A percentile compares a stretch with the other conserved stretches of the same genome.
phyloP scores from a whole-genome alignment of 208 protist species.

The Trypanosoma melophagium region DNA sequence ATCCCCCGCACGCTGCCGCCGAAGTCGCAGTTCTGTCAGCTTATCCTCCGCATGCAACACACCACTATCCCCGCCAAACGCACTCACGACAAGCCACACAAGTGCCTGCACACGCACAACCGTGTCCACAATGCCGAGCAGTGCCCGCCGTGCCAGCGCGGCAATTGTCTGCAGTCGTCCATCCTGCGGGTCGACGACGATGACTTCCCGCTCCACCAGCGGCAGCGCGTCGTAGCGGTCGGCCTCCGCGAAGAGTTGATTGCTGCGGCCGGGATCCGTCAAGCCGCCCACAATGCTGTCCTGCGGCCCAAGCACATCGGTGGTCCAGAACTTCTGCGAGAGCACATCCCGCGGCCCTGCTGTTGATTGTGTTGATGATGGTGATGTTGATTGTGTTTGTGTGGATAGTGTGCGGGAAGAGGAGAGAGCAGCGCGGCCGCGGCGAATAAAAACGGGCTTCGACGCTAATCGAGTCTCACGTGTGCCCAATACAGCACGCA shows the following conservation, averaged over 20 bases:
- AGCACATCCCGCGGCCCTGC: background rate
- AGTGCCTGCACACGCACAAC: conserved; percentile 10
- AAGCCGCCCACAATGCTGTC: conserved; percentile 17
- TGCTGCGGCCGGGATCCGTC: conserved; percentile 25
- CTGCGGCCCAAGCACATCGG: conserved; percentile 14
- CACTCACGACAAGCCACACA: conserved; percentile 22
- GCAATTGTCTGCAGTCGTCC: conserved; percentile 9
- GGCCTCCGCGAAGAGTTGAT: conserved; percentile 10
- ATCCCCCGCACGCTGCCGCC: background rate
- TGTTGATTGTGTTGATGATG: too few relatives aligned
- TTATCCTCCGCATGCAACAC: conserved; percentile 4
- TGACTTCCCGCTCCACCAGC: conserved; percentile 21
- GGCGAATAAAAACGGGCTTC: conserved; percentile 14
- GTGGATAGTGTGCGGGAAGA: background rate
- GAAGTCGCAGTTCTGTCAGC: background rate
- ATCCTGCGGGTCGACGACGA: conserved; percentile 20
- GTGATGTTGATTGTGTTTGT: background rate
- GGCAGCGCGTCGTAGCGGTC: conserved; percentile 4
- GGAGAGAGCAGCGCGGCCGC: background rate
- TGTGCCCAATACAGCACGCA: background rate
- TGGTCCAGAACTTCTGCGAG: conserved; percentile 20
- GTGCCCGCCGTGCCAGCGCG: background rate
- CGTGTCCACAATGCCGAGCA: conserved; percentile 17
- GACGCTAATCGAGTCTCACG: conserved; percentile 3
- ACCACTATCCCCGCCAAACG: conserved; percentile 6